phyloP scores from a whole-genome alignment of 306 rosid genomes.

The Boehmeria nivea region DNA sequence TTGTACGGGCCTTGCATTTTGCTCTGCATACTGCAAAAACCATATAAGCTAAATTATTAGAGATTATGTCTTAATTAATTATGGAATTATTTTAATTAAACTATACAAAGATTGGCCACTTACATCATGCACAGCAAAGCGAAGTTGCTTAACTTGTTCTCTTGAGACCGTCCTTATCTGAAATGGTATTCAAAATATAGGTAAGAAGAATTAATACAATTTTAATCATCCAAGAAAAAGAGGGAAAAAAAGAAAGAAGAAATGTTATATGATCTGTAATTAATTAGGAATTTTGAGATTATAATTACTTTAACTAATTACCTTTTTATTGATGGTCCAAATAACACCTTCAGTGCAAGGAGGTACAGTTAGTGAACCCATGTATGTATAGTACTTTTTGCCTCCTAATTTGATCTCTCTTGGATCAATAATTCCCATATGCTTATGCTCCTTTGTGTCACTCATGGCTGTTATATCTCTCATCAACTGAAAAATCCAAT shows the following conservation, averaged over 20 bases:
- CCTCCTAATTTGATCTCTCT: constrained; percentile 5
- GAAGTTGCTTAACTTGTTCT: constrained; percentile 23
- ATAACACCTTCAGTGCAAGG: constrained; percentile 41
- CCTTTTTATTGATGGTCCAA: constrained; percentile 35
- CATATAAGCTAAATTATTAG: too few relatives aligned
- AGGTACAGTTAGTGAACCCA: constrained; percentile 40
- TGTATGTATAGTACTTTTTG: constrained; percentile 23
- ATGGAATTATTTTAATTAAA: too few relatives aligned
- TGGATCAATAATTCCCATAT: constrained; percentile 23
- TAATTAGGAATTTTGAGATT: background rate
- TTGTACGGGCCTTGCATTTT: constrained; percentile 38
- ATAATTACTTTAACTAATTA: background rate
- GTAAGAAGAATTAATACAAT: background rate
- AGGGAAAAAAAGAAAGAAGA: background rate
- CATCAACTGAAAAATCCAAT: constrained; percentile 20
- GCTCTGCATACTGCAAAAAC: constrained; percentile 27
- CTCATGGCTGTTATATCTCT: constrained; percentile 10
- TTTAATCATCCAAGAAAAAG: background rate
- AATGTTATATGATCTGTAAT: too few relatives aligned
- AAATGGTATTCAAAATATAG: background rate
- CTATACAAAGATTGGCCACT: too few relatives aligned
- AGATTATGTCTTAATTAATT: too few relatives aligned
- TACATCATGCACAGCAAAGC: constrained; percentile 27
- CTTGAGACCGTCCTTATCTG: constrained; percentile 27
- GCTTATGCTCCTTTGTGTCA: constrained; percentile 2